Evolutionary conservation across 1,284 basidiomycete genomes (phyloP).

Genomic region (Binderoboletus segoi): DNA sequence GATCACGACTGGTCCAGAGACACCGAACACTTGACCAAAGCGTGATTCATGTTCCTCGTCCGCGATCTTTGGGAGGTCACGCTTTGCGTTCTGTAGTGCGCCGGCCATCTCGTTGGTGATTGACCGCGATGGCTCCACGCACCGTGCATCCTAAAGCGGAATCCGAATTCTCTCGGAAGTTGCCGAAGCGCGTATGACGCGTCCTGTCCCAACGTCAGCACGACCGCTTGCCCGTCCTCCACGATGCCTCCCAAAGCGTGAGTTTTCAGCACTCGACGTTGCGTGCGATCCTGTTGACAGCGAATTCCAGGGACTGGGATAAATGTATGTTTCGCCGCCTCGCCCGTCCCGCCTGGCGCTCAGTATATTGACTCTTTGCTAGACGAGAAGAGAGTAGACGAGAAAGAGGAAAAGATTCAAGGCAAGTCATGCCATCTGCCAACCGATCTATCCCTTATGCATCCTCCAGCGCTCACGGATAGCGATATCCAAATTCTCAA

Average conservation of each 20-base stretch:
- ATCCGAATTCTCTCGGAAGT: constrained; percentile 28
- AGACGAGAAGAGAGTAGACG: constrained; percentile 83
- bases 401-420: constrained; percentile 91
- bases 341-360: neutral
- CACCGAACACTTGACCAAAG: constrained; percentile 91
- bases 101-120: constrained; percentile 69
- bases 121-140: neutral
- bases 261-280: constrained; percentile 30
- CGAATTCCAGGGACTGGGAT: constrained; percentile 83
- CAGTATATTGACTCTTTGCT: constrained; percentile 13
- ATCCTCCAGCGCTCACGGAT: constrained; percentile 82
- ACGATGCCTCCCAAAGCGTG: constrained; percentile 85
- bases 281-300: constrained; percentile 13
- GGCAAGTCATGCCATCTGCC: constrained; percentile 49
- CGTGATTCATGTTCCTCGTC: constrained; percentile 90
- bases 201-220: constrained; percentile 28
- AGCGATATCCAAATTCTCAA: constrained; percentile 99
- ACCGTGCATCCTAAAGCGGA: constrained; percentile 33
- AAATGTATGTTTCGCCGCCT: constrained; percentile 68
- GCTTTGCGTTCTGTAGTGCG: constrained; percentile 88
- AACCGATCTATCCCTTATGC: constrained; percentile 6
- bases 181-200: constrained; percentile 39
- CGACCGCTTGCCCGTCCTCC: constrained; percentile 13
- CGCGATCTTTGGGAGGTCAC: constrained; percentile 80
- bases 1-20: constrained; percentile 95